These are phyloP conservation scores for Sedum album DNA, from an alignment of 164 flowering plant species.

Conservation along the genomic window DNA sequence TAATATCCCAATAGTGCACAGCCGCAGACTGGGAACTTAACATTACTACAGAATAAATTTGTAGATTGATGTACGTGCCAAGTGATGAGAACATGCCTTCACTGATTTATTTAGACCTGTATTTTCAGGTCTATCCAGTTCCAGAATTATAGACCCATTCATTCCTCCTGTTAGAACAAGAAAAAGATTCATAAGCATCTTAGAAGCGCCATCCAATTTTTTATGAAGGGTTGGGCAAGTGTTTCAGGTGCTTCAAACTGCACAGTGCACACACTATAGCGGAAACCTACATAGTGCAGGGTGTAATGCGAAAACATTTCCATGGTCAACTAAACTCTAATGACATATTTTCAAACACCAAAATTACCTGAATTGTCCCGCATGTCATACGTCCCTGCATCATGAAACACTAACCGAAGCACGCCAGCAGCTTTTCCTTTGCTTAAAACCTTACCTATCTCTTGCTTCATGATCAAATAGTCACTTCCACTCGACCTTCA, in stretches of 20 bases:
- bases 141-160: conserved; percentile 85
- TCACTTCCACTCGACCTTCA: conserved; percentile 27
- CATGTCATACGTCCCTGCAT: not conserved
- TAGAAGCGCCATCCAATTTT: not conserved
- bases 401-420: not conserved
- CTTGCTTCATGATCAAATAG: conserved; percentile 22
- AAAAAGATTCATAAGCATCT: not conserved
- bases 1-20: not conserved
- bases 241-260: conserved; percentile 15
- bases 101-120: conserved; percentile 64
- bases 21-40: not conserved
- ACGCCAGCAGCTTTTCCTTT: not conserved
- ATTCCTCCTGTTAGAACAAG: conserved; percentile 64
- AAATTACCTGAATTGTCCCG: not conserved
- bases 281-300: not conserved
- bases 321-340: not conserved
- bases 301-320: too few relatives aligned
- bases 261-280: not conserved
- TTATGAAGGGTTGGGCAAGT: not conserved
- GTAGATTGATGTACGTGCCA: not conserved
- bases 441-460: not conserved
- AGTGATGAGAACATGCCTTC: conserved; percentile 37
- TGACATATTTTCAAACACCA: not conserved
- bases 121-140: conserved; percentile 89
- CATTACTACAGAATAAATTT: not conserved